These are phyloP conservation scores for Inosperma sp. DNA, from an alignment of 768 basidiomycete genomes.

Conservation along the genomic window DNA sequence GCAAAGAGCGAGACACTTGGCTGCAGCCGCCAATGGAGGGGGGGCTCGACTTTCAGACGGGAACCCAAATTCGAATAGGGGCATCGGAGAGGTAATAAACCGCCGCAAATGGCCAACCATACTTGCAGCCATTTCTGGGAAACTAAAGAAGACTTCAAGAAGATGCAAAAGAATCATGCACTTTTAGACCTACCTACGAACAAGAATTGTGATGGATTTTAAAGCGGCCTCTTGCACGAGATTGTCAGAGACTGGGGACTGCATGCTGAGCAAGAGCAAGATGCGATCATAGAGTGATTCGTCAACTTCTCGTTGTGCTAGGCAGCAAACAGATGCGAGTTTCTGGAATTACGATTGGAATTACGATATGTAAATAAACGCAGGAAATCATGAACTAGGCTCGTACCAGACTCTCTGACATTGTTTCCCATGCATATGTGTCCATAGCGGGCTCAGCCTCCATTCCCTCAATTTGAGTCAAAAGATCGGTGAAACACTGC, in stretches of 20 bases:
- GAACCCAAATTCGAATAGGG: constrained; percentile 86
- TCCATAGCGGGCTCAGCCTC: constrained; percentile 74
- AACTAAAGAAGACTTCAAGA: constrained; percentile 40
- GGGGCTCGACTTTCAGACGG: constrained; percentile 67
- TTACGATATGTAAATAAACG: no score
- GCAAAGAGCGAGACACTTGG: constrained; percentile 86
- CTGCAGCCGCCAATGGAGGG: constrained; percentile 77
- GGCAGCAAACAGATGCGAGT: constrained; percentile 77
- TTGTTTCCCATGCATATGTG: constrained; percentile 90
- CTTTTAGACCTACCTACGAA: constrained; percentile 57
- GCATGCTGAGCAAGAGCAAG: constrained; percentile 70
- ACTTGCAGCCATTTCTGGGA: constrained; percentile 69
- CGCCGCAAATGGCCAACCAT: constrained; percentile 79
- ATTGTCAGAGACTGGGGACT: constrained; percentile 76
- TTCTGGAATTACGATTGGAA: constrained; percentile 51
- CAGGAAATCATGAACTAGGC: no score
- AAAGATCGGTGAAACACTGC: constrained; percentile 73
- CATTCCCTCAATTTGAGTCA: constrained; percentile 78
- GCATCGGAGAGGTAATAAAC: constrained; percentile 83
- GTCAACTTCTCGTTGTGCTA: constrained; percentile 66
- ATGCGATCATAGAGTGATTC: constrained; percentile 64
- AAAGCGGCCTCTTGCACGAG: constrained; percentile 87
- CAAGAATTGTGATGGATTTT: constrained; percentile 78
- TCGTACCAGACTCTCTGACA: constrained; percentile 83
- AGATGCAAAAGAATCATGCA: not conserved